Evolutionary conservation across 2,329 filamentous ascomycete species (phyloP), one percentile per base, ranked within the genome.

Genomic region (Dactylella cylindrospora): DNA sequence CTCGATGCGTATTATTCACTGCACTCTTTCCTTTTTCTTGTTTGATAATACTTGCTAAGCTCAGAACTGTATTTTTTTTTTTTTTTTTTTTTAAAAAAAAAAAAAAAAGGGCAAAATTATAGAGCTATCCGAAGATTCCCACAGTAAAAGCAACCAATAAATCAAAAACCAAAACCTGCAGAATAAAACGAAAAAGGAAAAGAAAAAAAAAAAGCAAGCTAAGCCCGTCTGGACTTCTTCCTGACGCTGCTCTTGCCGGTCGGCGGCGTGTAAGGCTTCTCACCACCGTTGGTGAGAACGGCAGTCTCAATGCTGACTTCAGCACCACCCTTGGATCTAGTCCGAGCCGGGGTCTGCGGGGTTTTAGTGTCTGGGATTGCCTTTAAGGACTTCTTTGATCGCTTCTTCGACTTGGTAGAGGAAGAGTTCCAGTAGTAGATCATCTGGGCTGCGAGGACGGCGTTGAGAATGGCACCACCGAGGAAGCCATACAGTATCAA

Each of bases 401-500:
- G 43, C 66, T 69, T 66, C 26, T 66, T 61, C 28, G 47, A 20
- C 50, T 64, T 65, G 5, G 45, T 57, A 26, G 65, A 69, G 68
- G 65, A 52, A 36, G 39, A 66, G 70, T 96, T 95, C 93, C 93
- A 98, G 78, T 97, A 97, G 76, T 90, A 95, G 22, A 95, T 72
- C 86, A 98, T 93, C 77, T 98, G 93, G 31, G 80, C 75, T 10
- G 90, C 90, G 55, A 98, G 79, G 53, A 98, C 80, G 55, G 84
- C 78, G 74, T 98, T 98, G 68, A 98, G 81, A n/a, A 78, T 76
- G 72, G 96, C 96, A 22, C 90, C 93, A 5, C 90, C 88, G 51
- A 97, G 76, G 78, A 95, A 97, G 44, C 90, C 87, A 75, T 95
- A 97, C 20, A 98, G 80, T 70, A 98, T 97, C 59, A 97, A 79